phyloP scores from a whole-genome alignment of 2,329 filamentous ascomycete species.

The Stachybotrys chlorohalonatus region DNA sequence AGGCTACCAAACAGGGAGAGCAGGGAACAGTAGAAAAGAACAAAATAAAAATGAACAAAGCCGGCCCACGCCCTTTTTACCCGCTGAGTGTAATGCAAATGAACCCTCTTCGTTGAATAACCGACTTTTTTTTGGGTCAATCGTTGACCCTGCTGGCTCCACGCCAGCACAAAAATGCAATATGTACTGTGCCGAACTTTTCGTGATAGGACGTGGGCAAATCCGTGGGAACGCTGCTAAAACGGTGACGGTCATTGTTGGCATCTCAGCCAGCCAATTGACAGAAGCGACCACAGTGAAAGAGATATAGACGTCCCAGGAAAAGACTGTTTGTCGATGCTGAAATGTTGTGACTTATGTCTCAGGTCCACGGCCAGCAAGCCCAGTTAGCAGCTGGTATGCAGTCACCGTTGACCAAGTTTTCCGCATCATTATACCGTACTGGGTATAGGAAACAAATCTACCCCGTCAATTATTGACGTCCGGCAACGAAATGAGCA shows the following conservation, averaged over 20 bases:
- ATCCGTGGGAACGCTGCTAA: background rate
- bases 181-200: constrained; percentile 20
- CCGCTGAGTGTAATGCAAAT: constrained; percentile 28
- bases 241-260: background rate
- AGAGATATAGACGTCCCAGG: background rate
- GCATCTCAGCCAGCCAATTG: background rate
- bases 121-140: background rate
- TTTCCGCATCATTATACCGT: background rate
- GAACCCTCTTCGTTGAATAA: constrained; percentile 17
- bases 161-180: constrained; percentile 8
- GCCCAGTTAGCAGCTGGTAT: background rate
- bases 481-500: too few relatives aligned
- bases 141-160: background rate
- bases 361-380: background rate
- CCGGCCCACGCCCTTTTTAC: constrained; percentile 16
- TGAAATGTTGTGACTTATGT: background rate
- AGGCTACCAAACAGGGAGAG: constrained; percentile 1
- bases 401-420: background rate
- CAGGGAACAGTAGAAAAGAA: constrained; percentile 10
- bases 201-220: constrained; percentile 3
- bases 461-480: background rate
- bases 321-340: background rate
- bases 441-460: background rate
- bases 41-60: constrained; percentile 8
- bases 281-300: background rate